These are phyloP conservation scores for Pythium brassicae DNA, from an alignment of 352 stramenopile genomes.

Conservation along the genomic window DNA sequence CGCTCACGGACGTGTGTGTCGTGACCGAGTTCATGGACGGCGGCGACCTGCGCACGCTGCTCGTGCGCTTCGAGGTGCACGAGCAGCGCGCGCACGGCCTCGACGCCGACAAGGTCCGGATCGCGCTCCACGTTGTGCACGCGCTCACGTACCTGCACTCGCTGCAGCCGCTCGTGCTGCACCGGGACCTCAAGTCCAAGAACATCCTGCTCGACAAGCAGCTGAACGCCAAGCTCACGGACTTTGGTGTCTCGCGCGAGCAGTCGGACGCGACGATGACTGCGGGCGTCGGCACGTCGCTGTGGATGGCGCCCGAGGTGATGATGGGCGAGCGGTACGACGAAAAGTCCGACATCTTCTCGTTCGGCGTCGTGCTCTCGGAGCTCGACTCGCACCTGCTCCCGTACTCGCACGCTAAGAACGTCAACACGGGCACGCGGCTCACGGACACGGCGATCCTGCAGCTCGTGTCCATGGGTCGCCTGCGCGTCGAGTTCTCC, in stretches of 20 bases:
- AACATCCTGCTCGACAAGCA: conserved; percentile 32
- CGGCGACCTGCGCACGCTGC: conserved; percentile 27
- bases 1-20: conserved; percentile 28
- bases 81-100: conserved; percentile 33
- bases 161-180: conserved; percentile 17
- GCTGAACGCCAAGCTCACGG: conserved; percentile 48
- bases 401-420: conserved; percentile 33
- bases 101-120: conserved; percentile 45
- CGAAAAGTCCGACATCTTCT: conserved; percentile 45
- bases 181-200: conserved; percentile 7
- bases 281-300: conserved; percentile 36
- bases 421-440: conserved; percentile 17
- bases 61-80: conserved; percentile 23
- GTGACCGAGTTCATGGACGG: conserved; percentile 43
- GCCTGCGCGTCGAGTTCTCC: conserved; percentile 35
- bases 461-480: conserved; percentile 29
- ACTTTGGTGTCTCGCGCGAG: conserved; percentile 49
- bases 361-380: conserved; percentile 36
- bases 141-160: conserved; percentile 51
- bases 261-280: conserved; percentile 38
- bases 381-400: conserved; percentile 43
- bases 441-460: conserved; percentile 31
- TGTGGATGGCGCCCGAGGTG: conserved; percentile 61
- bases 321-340: conserved; percentile 48
- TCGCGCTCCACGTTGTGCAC: conserved; percentile 36